Evolutionary conservation across 169 alveolate species (phyloP), one percentile per base, ranked within the genome.

Genomic region (Besnoitia besnoiti): DNA sequence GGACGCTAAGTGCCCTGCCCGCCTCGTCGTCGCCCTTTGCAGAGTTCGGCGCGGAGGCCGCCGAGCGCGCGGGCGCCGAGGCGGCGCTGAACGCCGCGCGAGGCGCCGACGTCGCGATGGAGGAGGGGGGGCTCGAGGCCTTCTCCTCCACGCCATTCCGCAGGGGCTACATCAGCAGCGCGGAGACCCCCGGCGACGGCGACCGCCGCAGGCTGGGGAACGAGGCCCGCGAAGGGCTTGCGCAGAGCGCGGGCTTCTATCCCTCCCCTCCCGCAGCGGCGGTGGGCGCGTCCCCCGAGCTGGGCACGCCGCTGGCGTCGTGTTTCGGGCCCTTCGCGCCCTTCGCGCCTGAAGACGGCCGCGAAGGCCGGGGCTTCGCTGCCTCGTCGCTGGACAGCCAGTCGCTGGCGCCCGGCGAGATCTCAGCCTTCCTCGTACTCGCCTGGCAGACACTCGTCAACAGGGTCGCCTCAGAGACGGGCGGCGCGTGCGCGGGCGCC

Each of bases 111-210:
- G 67, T 1, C 67, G 30, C 67, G 67, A 55, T 55, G 67, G 33
- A 55, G 67, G n/a, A n/a, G n/a, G n/a, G n/a, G n/a, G n/a, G n/a
- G n/a, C n/a, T 19, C 67, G 67, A 55, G 67, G 33, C 12, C 33
- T 55, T 55, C 67, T n/a, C n/a, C n/a, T n/a, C 24, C 67, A 55
- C 67, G n/a, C 67, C 67, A n/a, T n/a, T 55, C 67, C 67, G 67
- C 67, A 55, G 67, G 27, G 67, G 67, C 7, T 55, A 55, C 67
- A n/a, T 55, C 33, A n/a, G 67, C 67, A n/a, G 67, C 30, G 67
- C 67, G n/a, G 33, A 55, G 67, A 8, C 67, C 30, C 67, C 33
- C 67, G 67, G 67, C 67, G 67, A 55, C 12, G 67, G 24, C 12
- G 67, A n/a, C 67, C 33, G 67, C 5, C 67, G 67, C 67, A 16